Base-by-base conservation (phyloP, 2,329 filamentous ascomycete species). In the Byssochlamys sp. region DNA sequence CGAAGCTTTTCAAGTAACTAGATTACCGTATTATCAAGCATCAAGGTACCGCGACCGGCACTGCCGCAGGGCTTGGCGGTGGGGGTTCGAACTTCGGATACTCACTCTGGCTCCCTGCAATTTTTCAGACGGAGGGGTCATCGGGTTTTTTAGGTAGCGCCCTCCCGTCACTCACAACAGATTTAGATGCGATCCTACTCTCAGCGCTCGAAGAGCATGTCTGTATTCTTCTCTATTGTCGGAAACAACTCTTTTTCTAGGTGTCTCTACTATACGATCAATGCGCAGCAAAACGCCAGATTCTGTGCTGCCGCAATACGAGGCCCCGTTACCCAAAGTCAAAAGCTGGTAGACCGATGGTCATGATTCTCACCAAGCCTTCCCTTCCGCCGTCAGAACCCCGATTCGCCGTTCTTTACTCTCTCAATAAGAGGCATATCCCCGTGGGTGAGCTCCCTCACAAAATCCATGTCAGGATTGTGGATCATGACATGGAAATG, bases 401-500 rank as follows among this genome's bases (percentile, higher is more conserved):
- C 39, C 14, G 39, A 45, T 24, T 45, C 39, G n/a, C 39, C 26
- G 28, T 31, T 54, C 24, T 60, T 60, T n/a, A 67, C 53, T 61
- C 77, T 80, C 58, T 78, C 75, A 61, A 79, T 80, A 67, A 88
- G 78, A 1, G 89, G 85, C 51, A 87, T 77, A 74, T 95, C 90
- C 11, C 85, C 87, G 39, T 83, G 77, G 4, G 90, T 96, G 60
- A 96, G 80, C 57, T 84, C 76, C 55, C 77, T 75, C 52, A 96
- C 73, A 63, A 95, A 90, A 2, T 77, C 79, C 45, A 79, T 77
- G 65, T 92, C 85, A 0, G 91, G 86, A 64, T 89, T 80, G 70
- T 86, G 88, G 56, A 96, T 77, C 90, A 96, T 91, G 67, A 96
- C 87, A 72, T 97, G 92, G 68, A 97, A 94, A 71, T 97, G 92